Evolutionary conservation across 371 early-diverging fungal genomes (phyloP), one percentile per base, ranked within the genome.

Genomic region (Capillidium heterosporum): DNA sequence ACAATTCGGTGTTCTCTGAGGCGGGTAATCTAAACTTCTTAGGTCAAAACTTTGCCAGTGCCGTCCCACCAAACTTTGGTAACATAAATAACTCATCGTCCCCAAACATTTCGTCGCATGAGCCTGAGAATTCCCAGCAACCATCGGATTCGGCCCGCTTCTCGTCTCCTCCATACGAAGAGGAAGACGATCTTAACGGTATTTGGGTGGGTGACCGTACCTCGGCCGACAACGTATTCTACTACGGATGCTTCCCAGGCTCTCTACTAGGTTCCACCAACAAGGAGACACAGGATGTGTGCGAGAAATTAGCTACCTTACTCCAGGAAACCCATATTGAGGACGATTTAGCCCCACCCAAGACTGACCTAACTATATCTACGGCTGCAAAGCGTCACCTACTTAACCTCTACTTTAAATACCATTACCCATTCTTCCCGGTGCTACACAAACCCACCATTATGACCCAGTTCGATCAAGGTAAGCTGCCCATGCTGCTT

Each of bases 351-450:
- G 42, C 55, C 3, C 40, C 43, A 7, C 43, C 55, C 21, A 55
- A 42, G 19, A 26, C 10, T 15, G 55, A 55, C 4, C 7, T 42
- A 15, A 21, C 43, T 21, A 42, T 55, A n/a, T 55, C 55, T 1
- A 55, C 55, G 11, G 55, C 55, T 40, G 55, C 55, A 5, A 55
- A 55, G 26, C 55, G 55, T 44, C 55, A 55, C 28, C 43, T 55
- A 11, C 28, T 87, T 27, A 79, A 82, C 28, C 61, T 78, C 10
- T 87, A 77, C 62, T 87, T 84, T 60, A 59, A 61, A 0, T 74
- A 74, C 55, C 73, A 82, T 48, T 77, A 87, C 64, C 82, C 82
- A 0, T 65, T 75, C 28, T 62, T 84, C 26, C 84, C 85, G 0
- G 60, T 82, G 1, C 49, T 82, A 0, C 81, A 84, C 70, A 76